phyloP scores from a whole-genome alignment of 257 asterid genomes.

The Scutellaria minor region DNA sequence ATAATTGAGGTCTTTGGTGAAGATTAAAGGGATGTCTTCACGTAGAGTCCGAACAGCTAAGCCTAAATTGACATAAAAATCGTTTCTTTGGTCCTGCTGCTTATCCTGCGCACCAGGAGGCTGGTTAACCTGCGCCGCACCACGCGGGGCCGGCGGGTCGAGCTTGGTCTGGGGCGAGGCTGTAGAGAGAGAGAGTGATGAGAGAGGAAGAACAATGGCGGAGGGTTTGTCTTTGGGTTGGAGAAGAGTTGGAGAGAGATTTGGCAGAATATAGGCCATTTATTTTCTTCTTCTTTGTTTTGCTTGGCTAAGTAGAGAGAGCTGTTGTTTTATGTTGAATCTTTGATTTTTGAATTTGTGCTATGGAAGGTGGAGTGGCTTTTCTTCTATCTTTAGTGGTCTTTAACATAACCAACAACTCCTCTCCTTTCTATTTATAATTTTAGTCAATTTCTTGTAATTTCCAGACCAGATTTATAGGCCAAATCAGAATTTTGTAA shows the following conservation, averaged over 20 bases:
- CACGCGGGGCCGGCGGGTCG: constrained; percentile 46
- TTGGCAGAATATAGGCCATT: constrained; percentile 81
- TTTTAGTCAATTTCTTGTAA: background rate
- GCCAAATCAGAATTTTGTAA: background rate
- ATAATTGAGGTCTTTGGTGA: constrained; percentile 80
- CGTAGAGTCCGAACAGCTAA: constrained; percentile 87
- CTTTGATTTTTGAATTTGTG: constrained; percentile 26
- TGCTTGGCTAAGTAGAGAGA: background rate
- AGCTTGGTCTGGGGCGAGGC: constrained; percentile 44
- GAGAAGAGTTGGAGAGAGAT: constrained; percentile 57
- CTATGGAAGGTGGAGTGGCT: constrained; percentile 17
- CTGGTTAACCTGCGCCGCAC: constrained; percentile 51
- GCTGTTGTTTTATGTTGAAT: constrained; percentile 18
- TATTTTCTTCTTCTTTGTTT: constrained; percentile 17
- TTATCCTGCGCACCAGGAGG: constrained; percentile 49
- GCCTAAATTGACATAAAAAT: constrained; percentile 82
- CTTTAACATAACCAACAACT: constrained; percentile 38
- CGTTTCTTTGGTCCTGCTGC: constrained; percentile 53
- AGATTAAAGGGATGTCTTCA: constrained; percentile 78
- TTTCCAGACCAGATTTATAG: constrained; percentile 1
- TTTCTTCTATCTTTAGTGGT: constrained; percentile 48
- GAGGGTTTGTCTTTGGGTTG: constrained; percentile 53
- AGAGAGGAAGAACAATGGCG: constrained; percentile 42
- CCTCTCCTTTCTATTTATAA: background rate
- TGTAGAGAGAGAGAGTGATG: constrained; percentile 33